Base-by-base conservation (phyloP, 2,329 filamentous ascomycete species). In the Chaetomium globosum region DNA sequence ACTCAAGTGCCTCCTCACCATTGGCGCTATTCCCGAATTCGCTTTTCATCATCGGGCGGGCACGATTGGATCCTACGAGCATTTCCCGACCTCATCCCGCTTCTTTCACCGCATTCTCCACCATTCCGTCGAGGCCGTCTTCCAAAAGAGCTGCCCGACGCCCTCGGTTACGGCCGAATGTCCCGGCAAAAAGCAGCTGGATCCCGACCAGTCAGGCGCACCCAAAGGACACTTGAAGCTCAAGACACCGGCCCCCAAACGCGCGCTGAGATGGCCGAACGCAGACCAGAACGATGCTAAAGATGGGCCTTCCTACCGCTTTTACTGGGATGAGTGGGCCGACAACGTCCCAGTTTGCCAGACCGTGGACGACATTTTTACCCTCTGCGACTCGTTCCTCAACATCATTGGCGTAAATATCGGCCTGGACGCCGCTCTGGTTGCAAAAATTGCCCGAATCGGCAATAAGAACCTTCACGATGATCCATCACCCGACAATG, bases 291-390 rank as follows among this genome's bases (percentile, higher is more conserved):
- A 84, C 68, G 91, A 95, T 73, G 87, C 87, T 30, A 88, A 88
- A 62, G 91, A 93, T 70, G 88, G 89, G 23, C 83, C 85, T n/a
- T 86, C 90, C 60, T 98, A 97, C 75, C 87, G 90, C 39, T 98
- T 96, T 75, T 99, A 99, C 77, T 97, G 95, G 88, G 93, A 97
- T 65, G 95, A 98, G 71, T 99, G 95, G 95, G 84, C 88, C 2
- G 94, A 98, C 77, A 96, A 95, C 69, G 84, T 99, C 54, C 96
- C 95, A 0, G 80, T 97, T 23, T 99, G 95, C 74, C 93, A 96
- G 75, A 90, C 83, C 1, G 87, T 97, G 6, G 92, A 97, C 68
- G 95, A 99, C 74, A 84, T 99, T 16, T 95, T 98, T 76, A 88
- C 89, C 2, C 85, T 97, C 0, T 96, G 93, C 76, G 86, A 87